These are phyloP conservation scores for Candida oleophila DNA, from an alignment of 805 yeast species.

Conservation along the genomic window DNA sequence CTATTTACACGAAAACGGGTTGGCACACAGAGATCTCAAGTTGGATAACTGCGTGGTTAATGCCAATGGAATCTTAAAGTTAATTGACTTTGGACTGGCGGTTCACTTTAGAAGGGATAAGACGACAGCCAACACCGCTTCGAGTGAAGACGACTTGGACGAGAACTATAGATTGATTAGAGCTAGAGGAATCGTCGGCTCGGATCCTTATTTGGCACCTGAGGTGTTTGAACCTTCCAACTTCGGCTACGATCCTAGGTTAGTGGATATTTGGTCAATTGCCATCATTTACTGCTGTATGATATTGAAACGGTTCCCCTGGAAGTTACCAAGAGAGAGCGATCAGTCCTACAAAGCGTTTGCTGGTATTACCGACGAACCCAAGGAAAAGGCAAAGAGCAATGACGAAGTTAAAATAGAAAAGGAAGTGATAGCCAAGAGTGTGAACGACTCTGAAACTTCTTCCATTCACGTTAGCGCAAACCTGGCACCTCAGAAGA, in stretches of 20 bases:
- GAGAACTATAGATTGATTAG: constrained; percentile 50
- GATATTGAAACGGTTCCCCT: constrained; percentile 84
- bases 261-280: constrained; percentile 89
- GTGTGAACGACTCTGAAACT: background rate
- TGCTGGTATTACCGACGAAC: constrained; percentile 22
- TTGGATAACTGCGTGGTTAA: constrained; percentile 91
- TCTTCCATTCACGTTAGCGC: background rate
- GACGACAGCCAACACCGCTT: constrained; percentile 8
- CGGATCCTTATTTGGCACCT: constrained; percentile 95
- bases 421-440: background rate
- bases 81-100: constrained; percentile 94
- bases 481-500: background rate
- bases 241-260: constrained; percentile 75
- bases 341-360: constrained; percentile 78
- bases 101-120: constrained; percentile 69
- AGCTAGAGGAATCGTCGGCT: constrained; percentile 88
- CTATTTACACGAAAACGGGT: constrained; percentile 76
- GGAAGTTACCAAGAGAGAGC: constrained; percentile 84
- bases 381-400: background rate
- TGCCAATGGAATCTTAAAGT: constrained; percentile 69
- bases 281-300: constrained; percentile 93
- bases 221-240: constrained; percentile 61
- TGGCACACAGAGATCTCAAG: constrained; percentile 91
- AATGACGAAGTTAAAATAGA: background rate
- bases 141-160: constrained; percentile 22